Conservation (phyloP, 306 rosid species). For the Arachis stenosperma region DNA sequence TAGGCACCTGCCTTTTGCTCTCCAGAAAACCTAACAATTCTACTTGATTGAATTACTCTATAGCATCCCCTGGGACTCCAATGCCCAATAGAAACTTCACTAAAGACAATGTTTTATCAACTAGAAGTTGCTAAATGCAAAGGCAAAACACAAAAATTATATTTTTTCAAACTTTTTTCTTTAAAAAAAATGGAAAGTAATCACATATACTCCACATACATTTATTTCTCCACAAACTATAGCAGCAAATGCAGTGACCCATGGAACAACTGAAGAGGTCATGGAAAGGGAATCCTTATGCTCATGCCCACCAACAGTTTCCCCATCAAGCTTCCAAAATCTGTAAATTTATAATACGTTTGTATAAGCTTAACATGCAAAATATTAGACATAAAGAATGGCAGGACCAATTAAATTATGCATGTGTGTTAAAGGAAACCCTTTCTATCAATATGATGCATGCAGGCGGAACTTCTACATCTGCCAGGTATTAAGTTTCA, state of each 20-base stretch:
- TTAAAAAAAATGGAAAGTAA: conserved; percentile 9
- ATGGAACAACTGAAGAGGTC: conserved; percentile 71
- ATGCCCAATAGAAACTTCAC: conserved; percentile 88
- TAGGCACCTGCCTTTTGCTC: no score
- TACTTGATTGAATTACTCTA: conserved; percentile 84
- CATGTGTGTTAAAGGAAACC: no score
- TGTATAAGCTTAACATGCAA: conserved; percentile 30
- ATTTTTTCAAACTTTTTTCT: neutral
- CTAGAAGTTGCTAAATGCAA: conserved; percentile 71
- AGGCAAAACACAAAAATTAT: conserved; percentile 41
- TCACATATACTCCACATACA: conserved; percentile 50
- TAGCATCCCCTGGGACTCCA: conserved; percentile 92
- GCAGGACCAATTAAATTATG: neutral
- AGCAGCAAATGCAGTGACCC: conserved; percentile 73
- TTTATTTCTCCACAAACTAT: conserved; percentile 71
- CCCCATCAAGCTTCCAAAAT: conserved; percentile 91
- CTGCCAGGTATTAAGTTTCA: no score
- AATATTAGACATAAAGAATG: conserved; percentile 2
- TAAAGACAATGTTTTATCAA: conserved; percentile 78
- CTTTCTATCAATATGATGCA: no score
- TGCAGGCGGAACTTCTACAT: neutral
- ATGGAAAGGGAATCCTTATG: no score
- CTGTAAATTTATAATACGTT: conserved; percentile 49
- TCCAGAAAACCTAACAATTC: conserved; percentile 77
- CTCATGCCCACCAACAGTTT: conserved; percentile 55